phyloP scores from a whole-genome alignment of 2,329 filamentous ascomycete genomes.

The Alternaria longipes region DNA sequence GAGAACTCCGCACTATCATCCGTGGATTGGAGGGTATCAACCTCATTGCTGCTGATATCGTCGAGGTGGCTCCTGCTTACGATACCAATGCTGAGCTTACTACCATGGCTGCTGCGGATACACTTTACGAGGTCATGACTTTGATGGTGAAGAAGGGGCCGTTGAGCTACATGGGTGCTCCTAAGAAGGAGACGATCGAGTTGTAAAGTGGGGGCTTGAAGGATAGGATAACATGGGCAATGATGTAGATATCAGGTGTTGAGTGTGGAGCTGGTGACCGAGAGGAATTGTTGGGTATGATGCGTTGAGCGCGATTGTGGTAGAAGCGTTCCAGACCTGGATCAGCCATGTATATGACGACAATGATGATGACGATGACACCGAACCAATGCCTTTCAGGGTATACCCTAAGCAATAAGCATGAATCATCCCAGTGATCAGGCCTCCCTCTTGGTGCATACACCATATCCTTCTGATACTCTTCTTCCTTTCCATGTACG shows the following conservation, averaged over 20 bases:
- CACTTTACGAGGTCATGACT: conserved; percentile 80
- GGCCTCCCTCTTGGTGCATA: no score
- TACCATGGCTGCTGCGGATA: conserved; percentile 77
- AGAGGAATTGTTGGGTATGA: neutral
- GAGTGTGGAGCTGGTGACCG: neutral
- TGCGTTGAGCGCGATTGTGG: neutral
- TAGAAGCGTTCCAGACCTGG: neutral
- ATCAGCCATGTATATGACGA: neutral
- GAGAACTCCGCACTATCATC: conserved; percentile 76
- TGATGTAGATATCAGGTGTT: neutral
- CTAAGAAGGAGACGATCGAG: conserved; percentile 41
- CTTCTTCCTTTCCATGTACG: neutral
- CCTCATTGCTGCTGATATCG: conserved; percentile 74
- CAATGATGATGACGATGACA: neutral
- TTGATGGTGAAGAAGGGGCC: conserved; percentile 84
- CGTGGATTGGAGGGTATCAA: conserved; percentile 75
- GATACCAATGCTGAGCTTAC: conserved; percentile 77
- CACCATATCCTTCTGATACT: no score
- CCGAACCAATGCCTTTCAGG: neutral
- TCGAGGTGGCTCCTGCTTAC: conserved; percentile 76
- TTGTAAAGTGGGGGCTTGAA: conserved; percentile 16
- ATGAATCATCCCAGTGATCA: no score
- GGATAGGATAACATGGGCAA: no score
- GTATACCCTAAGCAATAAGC: neutral
- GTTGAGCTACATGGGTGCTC: conserved; percentile 61